Evolutionary conservation across 2,329 filamentous ascomycete genomes (phyloP).

Genomic region (Cladobotryum protrusum): DNA sequence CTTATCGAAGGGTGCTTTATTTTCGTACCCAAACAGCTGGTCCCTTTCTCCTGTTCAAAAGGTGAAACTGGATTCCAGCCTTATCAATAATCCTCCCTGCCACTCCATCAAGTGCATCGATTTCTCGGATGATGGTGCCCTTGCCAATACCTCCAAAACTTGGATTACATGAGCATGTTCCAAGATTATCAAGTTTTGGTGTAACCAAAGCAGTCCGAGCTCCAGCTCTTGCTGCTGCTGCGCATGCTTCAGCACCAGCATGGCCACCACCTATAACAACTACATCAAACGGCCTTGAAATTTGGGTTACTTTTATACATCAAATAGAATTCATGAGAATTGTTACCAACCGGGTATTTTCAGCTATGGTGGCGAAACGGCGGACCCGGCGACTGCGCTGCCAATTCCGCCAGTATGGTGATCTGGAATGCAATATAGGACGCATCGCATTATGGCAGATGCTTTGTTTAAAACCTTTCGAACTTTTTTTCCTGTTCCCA

Average conservation of each 20-base stretch:
- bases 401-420: conserved; percentile 15
- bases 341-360: conserved; percentile 22
- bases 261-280: conserved; percentile 94
- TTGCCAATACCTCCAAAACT: conserved; percentile 99
- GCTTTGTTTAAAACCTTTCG: not conserved
- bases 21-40: conserved; percentile 75
- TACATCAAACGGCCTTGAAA: conserved; percentile 70
- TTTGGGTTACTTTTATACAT: not conserved
- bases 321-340: not conserved
- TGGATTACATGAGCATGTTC: conserved; percentile 93
- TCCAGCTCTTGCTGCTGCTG: conserved; percentile 81
- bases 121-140: conserved; percentile 89
- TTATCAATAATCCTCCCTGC: conserved; percentile 87
- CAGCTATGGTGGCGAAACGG: conserved; percentile 26
- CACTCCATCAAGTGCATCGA: conserved; percentile 89
- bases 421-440: conserved; percentile 19
- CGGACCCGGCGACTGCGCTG: conserved; percentile 15
- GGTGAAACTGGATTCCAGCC: conserved; percentile 86
- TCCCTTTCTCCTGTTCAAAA: conserved; percentile 83
- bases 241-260: conserved; percentile 88
- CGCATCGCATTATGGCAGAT: conserved; percentile 23
- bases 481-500: not conserved
- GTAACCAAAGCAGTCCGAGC: conserved; percentile 87
- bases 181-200: conserved; percentile 79
- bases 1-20: not conserved